Evolutionary conservation across 345 rosid species (phyloP), one percentile per base, ranked within the genome.

Genomic region (Abelmoschus esculentus): DNA sequence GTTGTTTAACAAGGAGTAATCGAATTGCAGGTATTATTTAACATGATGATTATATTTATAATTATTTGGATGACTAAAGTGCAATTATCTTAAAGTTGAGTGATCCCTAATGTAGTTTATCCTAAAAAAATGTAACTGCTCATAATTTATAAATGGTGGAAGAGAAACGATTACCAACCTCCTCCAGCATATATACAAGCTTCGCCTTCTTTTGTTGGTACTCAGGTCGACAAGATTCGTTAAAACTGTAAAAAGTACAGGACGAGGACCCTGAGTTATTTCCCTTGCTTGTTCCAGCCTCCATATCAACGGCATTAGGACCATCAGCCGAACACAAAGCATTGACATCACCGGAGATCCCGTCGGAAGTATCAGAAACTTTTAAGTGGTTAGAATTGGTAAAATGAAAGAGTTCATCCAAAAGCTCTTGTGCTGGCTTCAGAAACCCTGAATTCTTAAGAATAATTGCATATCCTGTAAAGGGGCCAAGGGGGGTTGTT

Each of bases 401-500:
- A 7, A 57, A 5, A 10, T 49, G 31, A 55, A 84, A 89, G 34
- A 83, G 75, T 28, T 82, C 87, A 58, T 85, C 83, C 73, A 89
- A 26, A 5, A 86, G 72, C 14, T 83, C 80, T 52, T 83, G 87
- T 4, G 91, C 83, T 1, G 88, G 85, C 76, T 70, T 83, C 77
- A 86, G 73, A 74, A 86, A 89, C 32, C 77, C 79, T 3, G 91
- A 89, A 67, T 82, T 80, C 74, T 83, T 83, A n/a, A 89, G 74
- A 64, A 89, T 82, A 3, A 86, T 77, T 8, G 95, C 88, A 61
- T 89, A 89, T 22, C 95, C 95, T 0, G 89, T 89, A 74, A 89
- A 89, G 0, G 95, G 95, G 46, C 95, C 91, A 3, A 86, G 87
- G 60, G 91, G 95, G 13, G 86, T 88, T 0, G 80, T 66, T 6